Conservation (phyloP, 1,139 yeast species). For the Scheffersomyces quercinus region DNA sequence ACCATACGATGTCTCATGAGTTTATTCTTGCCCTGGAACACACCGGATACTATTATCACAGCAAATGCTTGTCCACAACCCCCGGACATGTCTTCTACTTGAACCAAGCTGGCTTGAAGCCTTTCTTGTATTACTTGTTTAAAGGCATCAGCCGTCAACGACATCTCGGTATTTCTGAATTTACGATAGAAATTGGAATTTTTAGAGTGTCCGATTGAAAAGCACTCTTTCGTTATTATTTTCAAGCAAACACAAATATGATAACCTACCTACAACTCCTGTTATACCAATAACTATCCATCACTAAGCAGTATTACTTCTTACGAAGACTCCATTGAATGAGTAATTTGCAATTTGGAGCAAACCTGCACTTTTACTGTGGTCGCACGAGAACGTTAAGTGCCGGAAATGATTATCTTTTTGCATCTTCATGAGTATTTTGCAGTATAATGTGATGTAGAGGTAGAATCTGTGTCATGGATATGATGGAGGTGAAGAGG, state of each 20-base stretch:
- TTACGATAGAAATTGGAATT: too few species aligned
- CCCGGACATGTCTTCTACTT: constrained; percentile 74
- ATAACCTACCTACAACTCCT: neutral
- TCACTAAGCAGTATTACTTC: too few species aligned
- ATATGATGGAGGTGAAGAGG: too few species aligned
- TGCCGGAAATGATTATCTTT: too few species aligned
- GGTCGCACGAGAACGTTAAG: too few species aligned
- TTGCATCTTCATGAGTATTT: too few species aligned
- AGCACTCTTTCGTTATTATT: neutral
- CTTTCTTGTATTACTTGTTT: constrained; percentile 50
- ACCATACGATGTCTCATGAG: constrained; percentile 85
- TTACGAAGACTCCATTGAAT: too few species aligned
- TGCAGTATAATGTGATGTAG: too few species aligned
- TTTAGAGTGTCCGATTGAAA: neutral
- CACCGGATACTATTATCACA: constrained; percentile 73
- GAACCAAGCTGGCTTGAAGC: constrained; percentile 53
- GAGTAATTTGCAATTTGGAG: too few species aligned
- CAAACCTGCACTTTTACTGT: too few species aligned
- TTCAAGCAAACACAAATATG: neutral
- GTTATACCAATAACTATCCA: too few species aligned
- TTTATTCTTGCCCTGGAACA: constrained; percentile 80
- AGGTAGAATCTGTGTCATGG: too few species aligned
- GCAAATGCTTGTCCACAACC: constrained; percentile 91
- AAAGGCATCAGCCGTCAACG: constrained; percentile 48
- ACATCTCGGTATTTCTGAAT: constrained; percentile 18